Evolutionary conservation across 2,329 filamentous ascomycete species (phyloP), one percentile per base, ranked within the genome.

Genomic region (Tolypocladium pustulatum): DNA sequence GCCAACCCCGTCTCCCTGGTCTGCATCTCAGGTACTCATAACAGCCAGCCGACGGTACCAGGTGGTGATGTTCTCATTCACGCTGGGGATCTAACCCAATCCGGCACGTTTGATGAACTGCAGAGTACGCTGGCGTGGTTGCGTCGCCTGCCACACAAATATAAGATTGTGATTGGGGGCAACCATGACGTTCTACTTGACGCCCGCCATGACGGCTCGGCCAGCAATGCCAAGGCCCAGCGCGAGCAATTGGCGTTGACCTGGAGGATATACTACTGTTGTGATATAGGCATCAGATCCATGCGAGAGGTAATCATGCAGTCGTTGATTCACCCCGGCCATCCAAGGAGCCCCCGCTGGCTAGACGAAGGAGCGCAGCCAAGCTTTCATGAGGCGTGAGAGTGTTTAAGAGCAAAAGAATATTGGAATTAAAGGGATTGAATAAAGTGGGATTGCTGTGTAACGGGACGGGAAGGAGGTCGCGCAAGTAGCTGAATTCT

Each of bases 1-100:
- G 25, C 37, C 40, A 52, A 58, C 15, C 34, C 63, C 17, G 60
- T 66, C 49, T 69, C 66, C 13, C 63, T 76, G 2, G 72, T 76
- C 13, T 78, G 75, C 66, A 60, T 79, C 36, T 79, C 77, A 4
- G 76, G 79, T 63, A 79, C 76, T 12, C 76, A 79, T 65, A 75
- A 74, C 61, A 67, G 63, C 25, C 68, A 68, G 32, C 72, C 71
- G 5, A 57, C 60, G 3, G 62, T 80, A 7, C 76, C 76, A 1
- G 57, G 65, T 4, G 78, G 76, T 0, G 77, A 81, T 58, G 65
- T 81, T 3, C 71, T 81, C 17, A 68, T 80, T 49, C 77, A 81
- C 59, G 76, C 76, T 1, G 78, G 77, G 13, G 77, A 80, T 59
- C 67, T 80, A 12, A 76, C 75, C 0, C 67, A 75, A 66, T 69